A percentile compares a stretch with the other conserved stretches of the same genome.
Conservation (phyloP, 2,329 filamentous ascomycete genomes). For the Clonostachys byssicola region DNA sequence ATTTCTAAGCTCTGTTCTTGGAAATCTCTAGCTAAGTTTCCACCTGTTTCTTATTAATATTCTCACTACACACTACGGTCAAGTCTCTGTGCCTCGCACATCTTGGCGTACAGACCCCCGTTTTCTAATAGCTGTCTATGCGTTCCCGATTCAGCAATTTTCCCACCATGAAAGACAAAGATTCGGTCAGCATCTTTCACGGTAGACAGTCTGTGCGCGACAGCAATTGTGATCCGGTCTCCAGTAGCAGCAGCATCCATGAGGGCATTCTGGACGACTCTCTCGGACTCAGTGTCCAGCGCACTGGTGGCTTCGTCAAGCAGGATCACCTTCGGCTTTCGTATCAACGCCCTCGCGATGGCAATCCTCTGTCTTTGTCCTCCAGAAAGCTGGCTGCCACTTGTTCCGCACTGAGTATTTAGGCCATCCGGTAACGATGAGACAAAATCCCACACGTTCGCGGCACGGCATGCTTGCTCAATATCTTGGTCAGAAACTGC, state of each 20-base stretch:
- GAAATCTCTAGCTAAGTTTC: no score
- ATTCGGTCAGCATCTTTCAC: slow-evolving; percentile 95
- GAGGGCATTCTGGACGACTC: slow-evolving; percentile 85
- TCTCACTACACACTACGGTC: background rate
- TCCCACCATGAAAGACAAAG: slow-evolving; percentile 81
- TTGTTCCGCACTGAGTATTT: slow-evolving; percentile 88
- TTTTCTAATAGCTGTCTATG: slow-evolving; percentile 72
- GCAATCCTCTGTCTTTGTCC: slow-evolving; percentile 97
- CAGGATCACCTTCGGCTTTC: slow-evolving; percentile 83
- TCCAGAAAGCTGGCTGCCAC: slow-evolving; percentile 87
- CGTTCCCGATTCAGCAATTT: slow-evolving; percentile 88
- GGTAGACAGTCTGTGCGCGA: slow-evolving; percentile 91
- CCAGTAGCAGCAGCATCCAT: slow-evolving; percentile 75
- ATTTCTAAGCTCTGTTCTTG: no score
- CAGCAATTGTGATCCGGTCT: slow-evolving; percentile 68
- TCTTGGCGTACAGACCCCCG: slow-evolving; percentile 30
- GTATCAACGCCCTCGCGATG: slow-evolving; percentile 86
- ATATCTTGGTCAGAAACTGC: slow-evolving; percentile 61
- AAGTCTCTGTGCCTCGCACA: slow-evolving; percentile 3
- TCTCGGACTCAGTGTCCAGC: slow-evolving; percentile 91
- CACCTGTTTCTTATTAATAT: background rate
- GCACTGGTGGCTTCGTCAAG: slow-evolving; percentile 94
- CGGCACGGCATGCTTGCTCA: slow-evolving; percentile 48
- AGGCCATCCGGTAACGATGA: slow-evolving; percentile 79
- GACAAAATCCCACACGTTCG: slow-evolving; percentile 94